Percentiles rank a stretch among this genome's conserved stretches.
These are phyloP conservation scores for Citeromyces hawaiiensis DNA, from an alignment of 1,139 yeast genomes.

Conservation along the genomic window DNA sequence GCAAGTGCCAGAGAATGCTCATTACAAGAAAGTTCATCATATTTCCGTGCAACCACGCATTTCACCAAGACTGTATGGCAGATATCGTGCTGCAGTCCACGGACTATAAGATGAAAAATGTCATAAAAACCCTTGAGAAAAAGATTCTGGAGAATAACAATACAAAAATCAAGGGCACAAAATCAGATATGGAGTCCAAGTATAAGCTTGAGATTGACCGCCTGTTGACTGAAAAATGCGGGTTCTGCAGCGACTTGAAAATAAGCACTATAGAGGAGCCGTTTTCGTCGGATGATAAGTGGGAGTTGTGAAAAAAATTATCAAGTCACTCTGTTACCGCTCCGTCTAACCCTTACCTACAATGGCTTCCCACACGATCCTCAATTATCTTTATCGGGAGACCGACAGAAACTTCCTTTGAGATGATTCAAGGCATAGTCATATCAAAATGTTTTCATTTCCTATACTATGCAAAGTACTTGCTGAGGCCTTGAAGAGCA, in stretches of 20 bases:
- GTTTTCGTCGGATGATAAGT: slow-evolving; percentile 4
- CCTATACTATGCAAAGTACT: too few species aligned
- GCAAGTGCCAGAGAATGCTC: slow-evolving; percentile 52
- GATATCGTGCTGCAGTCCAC: slow-evolving; percentile 45
- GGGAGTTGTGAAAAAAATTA: too few species aligned
- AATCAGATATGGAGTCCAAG: slow-evolving; percentile 9
- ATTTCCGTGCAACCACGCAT: slow-evolving; percentile 85
- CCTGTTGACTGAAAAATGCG: slow-evolving; percentile 54
- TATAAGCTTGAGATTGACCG: slow-evolving; percentile 38
- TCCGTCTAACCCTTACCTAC: too few species aligned
- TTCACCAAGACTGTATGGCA: slow-evolving; percentile 80
- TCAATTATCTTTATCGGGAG: too few species aligned
- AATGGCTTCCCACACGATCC: too few species aligned
- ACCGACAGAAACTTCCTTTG: too few species aligned
- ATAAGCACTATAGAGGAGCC: slow-evolving; percentile 57
- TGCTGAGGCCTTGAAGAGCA: too few species aligned
- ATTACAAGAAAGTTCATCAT: slow-evolving; percentile 64
- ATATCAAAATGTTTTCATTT: too few species aligned
- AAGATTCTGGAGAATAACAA: slow-evolving; percentile 17
- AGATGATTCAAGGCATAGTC: too few species aligned
- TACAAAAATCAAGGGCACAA: slow-evolving; percentile 10
- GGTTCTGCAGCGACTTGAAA: slow-evolving; percentile 66
- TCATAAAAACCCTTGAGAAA: slow-evolving; percentile 44
- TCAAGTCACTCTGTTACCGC: too few species aligned
- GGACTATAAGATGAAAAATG: slow-evolving; percentile 55